Percentiles rank a stretch among this genome's conserved stretches.
Evolutionary conservation across 768 basidiomycete species (phyloP).

Genomic region (Mycena crocata): DNA sequence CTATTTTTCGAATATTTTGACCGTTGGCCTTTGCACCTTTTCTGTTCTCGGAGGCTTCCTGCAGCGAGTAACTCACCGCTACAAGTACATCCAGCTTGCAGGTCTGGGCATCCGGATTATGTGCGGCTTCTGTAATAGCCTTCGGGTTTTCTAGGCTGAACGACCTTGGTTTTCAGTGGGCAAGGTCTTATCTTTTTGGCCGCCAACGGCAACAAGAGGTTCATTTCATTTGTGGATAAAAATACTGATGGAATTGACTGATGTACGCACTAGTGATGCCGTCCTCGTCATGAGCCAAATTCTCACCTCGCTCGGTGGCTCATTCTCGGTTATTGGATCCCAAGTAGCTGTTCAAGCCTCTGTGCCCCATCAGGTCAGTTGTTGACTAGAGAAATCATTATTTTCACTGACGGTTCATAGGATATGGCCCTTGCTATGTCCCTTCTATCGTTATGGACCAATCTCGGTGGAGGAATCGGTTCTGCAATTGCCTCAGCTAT

Average conservation of each 20-base stretch:
- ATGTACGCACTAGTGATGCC: slow-evolving; percentile 22
- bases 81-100: slow-evolving; percentile 57
- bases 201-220: slow-evolving; percentile 32
- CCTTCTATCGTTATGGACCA: slow-evolving; percentile 61
- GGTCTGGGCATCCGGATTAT: slow-evolving; percentile 47
- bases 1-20: slow-evolving; percentile 46
- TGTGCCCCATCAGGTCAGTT: slow-evolving; percentile 53
- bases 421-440: slow-evolving; percentile 62
- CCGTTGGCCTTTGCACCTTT: slow-evolving; percentile 58
- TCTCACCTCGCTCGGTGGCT: slow-evolving; percentile 64
- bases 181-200: slow-evolving; percentile 44
- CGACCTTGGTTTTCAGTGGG: slow-evolving; percentile 26
- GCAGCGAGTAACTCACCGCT: slow-evolving; percentile 55
- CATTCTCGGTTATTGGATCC: slow-evolving; percentile 58
- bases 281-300: slow-evolving; percentile 61
- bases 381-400: neutral
- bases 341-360: slow-evolving; percentile 60
- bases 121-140: neutral
- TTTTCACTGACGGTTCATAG: neutral
- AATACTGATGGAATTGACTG: neutral
- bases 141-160: neutral
- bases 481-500: slow-evolving; percentile 50
- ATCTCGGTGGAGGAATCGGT: slow-evolving; percentile 58
- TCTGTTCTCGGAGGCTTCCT: slow-evolving; percentile 59
- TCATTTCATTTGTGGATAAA: neutral